Conservation (phyloP, 2,329 filamentous ascomycete species). For the Dryadomyces quercus-mongolicae region DNA sequence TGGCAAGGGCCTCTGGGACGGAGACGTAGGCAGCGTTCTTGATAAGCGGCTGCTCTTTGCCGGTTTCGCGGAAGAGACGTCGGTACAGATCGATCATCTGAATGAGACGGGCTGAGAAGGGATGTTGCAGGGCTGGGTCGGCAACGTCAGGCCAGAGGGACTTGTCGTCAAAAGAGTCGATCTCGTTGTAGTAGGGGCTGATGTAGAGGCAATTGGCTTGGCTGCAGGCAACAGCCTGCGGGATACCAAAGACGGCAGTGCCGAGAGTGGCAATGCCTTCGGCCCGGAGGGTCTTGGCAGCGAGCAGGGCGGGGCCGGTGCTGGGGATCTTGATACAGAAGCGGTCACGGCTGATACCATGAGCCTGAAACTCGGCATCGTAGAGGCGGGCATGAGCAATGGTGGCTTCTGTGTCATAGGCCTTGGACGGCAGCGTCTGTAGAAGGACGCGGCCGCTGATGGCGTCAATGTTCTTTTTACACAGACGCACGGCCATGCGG, state of each 20-base stretch:
- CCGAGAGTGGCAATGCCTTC: conserved; percentile 33
- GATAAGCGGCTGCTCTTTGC: conserved; percentile 33
- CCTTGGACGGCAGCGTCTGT: conserved; percentile 32
- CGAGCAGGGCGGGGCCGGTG: conserved; percentile 33
- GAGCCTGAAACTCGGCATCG: conserved; percentile 30
- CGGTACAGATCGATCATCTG: conserved; percentile 36
- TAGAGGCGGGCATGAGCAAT: conserved; percentile 33
- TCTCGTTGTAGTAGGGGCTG: conserved; percentile 37
- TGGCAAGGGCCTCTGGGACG: conserved; percentile 30
- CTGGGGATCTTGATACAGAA: conserved; percentile 40
- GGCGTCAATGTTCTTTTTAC: conserved; percentile 31
- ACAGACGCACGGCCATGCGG: conserved; percentile 32
- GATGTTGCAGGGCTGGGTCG: conserved; percentile 33
- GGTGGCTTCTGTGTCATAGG: conserved; percentile 30
- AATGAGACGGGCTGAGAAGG: conserved; percentile 32
- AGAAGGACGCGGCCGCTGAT: conserved; percentile 35
- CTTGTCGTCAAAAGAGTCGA: conserved; percentile 27
- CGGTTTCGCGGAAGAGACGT: conserved; percentile 30
- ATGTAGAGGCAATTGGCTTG: conserved; percentile 35
- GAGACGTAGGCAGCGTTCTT: conserved; percentile 34
- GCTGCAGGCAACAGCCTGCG: conserved; percentile 35
- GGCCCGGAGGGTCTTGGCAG: conserved; percentile 25
- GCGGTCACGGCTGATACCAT: conserved; percentile 30
- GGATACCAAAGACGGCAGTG: conserved; percentile 32
- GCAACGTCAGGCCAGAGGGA: conserved; percentile 32